Conservation (phyloP, 495 filamentous ascomycete genomes). For the Penicillium tannophilum region DNA sequence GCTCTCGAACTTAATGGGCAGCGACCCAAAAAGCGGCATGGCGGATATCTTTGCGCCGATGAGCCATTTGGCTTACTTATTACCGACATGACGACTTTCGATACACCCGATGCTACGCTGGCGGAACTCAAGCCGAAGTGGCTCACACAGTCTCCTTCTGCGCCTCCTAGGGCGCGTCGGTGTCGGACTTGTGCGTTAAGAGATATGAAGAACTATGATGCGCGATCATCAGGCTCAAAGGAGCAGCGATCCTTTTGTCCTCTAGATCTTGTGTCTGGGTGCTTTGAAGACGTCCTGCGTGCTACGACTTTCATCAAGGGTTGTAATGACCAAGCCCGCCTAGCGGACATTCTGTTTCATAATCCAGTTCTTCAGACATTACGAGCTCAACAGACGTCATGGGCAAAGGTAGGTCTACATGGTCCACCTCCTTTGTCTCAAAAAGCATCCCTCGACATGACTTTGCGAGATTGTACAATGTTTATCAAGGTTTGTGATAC, state of each 20-base stretch:
- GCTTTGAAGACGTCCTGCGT: conserved; percentile 39
- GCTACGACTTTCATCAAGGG: conserved; percentile 41
- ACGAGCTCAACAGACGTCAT: conserved; percentile 35
- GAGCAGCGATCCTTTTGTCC: conserved; percentile 56
- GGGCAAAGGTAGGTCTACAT: conserved; percentile 39
- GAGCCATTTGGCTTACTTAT: conserved; percentile 70
- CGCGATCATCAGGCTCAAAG: conserved; percentile 21
- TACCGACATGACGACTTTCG: conserved; percentile 71
- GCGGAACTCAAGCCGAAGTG: conserved; percentile 96
- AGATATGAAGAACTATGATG: conserved; percentile 54
- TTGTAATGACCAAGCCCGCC: conserved; percentile 35
- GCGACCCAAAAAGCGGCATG: conserved; percentile 51
- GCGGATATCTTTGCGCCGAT: conserved; percentile 59
- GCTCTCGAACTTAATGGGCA: conserved; percentile 31
- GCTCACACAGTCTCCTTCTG: conserved; percentile 80
- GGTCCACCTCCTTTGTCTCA: conserved; percentile 35
- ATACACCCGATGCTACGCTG: conserved; percentile 46
- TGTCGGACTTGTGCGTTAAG: conserved; percentile 87
- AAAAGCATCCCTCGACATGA: conserved; percentile 69
- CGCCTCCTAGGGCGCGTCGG: conserved; percentile 61
- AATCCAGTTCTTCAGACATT: conserved; percentile 41
- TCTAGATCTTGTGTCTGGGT: conserved; percentile 53
- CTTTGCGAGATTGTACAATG: conserved; percentile 82
- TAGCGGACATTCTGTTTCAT: conserved; percentile 40
- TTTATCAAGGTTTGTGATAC: conserved; percentile 64